phyloP scores from a whole-genome alignment of 306 rosid genomes.

The Prunus salicina region DNA sequence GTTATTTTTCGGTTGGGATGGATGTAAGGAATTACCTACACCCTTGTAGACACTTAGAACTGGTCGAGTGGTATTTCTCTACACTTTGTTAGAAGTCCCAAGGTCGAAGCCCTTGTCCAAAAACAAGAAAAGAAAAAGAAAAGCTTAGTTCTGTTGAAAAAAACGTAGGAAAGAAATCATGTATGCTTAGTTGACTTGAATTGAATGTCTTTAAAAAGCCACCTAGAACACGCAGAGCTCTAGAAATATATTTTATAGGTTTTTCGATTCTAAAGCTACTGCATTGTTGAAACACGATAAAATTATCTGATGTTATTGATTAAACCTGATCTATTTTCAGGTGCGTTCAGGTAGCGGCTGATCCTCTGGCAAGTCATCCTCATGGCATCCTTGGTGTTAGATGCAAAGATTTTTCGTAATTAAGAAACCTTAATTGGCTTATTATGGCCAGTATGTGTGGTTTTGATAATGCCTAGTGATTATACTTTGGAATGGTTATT shows the following conservation, averaged over 20 bases:
- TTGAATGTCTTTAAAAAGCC: neutral
- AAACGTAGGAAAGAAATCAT: neutral
- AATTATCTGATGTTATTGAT: neutral
- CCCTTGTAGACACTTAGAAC: no score
- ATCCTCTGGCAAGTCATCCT: slow-evolving; percentile 15
- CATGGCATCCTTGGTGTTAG: neutral
- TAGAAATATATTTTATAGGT: no score
- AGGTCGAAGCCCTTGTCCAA: no score
- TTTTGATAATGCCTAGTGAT: neutral
- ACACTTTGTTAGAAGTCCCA: no score
- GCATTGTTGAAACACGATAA: neutral
- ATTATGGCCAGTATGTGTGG: neutral
- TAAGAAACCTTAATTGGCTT: neutral
- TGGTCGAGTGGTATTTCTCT: no score
- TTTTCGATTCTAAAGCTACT: neutral
- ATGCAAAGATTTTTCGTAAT: neutral
- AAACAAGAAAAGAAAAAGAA: neutral
- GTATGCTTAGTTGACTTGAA: neutral
- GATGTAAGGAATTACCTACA: neutral
- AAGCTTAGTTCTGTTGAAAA: no score
- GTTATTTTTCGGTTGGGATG: neutral
- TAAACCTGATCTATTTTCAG: slow-evolving; percentile 41
- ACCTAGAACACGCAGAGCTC: no score
- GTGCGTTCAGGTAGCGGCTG: slow-evolving; percentile 57
- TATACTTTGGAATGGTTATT: neutral